Base-by-base conservation (phyloP, 78 protist species). In the Dictyostelium discoideum region DNA sequence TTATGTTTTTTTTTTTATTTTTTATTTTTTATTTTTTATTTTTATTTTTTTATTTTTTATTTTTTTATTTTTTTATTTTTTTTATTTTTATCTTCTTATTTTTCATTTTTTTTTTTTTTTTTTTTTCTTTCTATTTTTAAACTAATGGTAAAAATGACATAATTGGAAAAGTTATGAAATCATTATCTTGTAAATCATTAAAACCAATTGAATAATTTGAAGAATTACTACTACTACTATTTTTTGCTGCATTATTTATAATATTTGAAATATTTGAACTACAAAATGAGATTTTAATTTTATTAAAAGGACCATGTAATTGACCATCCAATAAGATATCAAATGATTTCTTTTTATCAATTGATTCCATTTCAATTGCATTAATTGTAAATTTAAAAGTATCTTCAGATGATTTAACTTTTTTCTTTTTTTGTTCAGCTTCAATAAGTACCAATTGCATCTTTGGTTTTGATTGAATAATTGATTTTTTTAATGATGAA, bases 301-400 rank as follows among this genome's bases (percentile, higher is more conserved):
- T 90, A 29, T 32, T 82, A 26, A 81, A 80, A 16, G 95, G 95
- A 50, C 95, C 95, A 73, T 69, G 77, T 18, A 82, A 26, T 72
- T 90, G 95, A 22, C 88, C 87, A 72, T 90, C 95, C 18, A 90
- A 73, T 20, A 90, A 44, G 3, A 90, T 69, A 82, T 90, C 95
- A 69, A 90, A 90, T 6, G 85, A 73, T 72, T 90, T 90, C 84
- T 46, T 90, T 73, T 73, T 80, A 60, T 90, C 95, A 9, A 40
- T 32, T 16, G 50, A 50, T 90, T 90, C 95, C 50, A 90, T 72
- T 82, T 90, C 95, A 2, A 90, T 82, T 3, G 39, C 18, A 20
- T 20, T 50, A 8, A 39, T 73, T 32, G 54, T 48, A 22, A 90
- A 90, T 22, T 18, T 37, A 39, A 24, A 37, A 3, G 42, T 42